Evolutionary conservation across 257 asterid species (phyloP), one percentile per base, ranked within the genome.

Genomic region (Ilex asprella): DNA sequence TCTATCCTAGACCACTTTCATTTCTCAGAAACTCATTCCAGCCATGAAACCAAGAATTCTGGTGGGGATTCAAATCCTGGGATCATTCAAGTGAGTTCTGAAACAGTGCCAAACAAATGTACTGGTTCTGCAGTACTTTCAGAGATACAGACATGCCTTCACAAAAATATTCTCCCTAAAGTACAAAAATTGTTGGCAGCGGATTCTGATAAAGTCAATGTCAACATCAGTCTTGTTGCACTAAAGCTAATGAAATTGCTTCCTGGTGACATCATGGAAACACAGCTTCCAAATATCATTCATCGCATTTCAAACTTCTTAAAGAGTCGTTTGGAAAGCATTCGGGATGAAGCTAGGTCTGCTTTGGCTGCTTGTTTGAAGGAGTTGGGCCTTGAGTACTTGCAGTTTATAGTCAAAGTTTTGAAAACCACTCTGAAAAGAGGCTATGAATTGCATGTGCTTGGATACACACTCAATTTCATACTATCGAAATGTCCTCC

Each of bases 331-430:
- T 61, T 83, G 69, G 96, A 85, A 62, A 92, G 99, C 76, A 76
- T 89, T 56, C 91, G 99, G 15, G 94, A 92, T 57, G 96, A 89
- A 77, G 96, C 96, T 67, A 85, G 97, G 73, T 71, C 85, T 73
- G 97, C 99, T 56, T 75, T 92, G 86, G 76, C 93, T 52, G 91
- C 82, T 67, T 86, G 95, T 83, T 69, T 92, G 56, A 83, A 81
- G 81, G 99, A 89, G 71, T 79, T 92, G 16, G 99, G 99, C 56
- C 61, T 89, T 86, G 95, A 83, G 77, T 81, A 82, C 82, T 67
- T 92, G 71, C 95, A 92, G 64, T 86, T 85, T 67, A 77, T 92
- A 59, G 86, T 92, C 76, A 81, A 79, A 73, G 85, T 85, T 62
- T 63, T 92, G 84, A 84, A 72, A 69, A 75, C 88, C 69, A 86